Base-by-base conservation (phyloP, 768 basidiomycete genomes). In the Mycena albidolilacea region DNA sequence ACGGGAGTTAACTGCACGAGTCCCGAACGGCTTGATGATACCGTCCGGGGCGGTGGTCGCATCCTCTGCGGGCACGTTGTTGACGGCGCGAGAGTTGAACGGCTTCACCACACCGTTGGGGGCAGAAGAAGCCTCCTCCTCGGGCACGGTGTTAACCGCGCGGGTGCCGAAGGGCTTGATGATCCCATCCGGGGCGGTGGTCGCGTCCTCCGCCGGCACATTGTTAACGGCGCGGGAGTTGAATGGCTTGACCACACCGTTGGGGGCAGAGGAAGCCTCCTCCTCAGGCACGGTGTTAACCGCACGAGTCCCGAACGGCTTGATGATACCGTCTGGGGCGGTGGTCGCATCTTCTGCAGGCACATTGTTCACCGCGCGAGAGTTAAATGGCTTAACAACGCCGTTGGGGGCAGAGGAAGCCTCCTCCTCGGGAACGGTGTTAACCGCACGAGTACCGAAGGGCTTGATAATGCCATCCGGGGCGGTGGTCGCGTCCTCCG, bases 171-270 rank as follows among this genome's bases (percentile, higher is more conserved):
- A 88, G 1, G 57, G 35, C 50, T 21, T 14, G 80, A 74, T 78
- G 52, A 86, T 77, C 3, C 71, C 64, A 11, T 86, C 85, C 5
- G 80, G 70, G 15, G 86, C 79, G 60, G 78, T 79, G 44, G 77
- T 75, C 10, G 82, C 70, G 3, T 71, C 41, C 69, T 82, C 78
- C 8, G 17, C 72, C 3, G 66, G 68, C 1, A 73, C 15, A 10
- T 15, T 80, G 43, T 82, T 79, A 7, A 63, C 48, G 9, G 63
- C 60, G 41, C 83, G 83, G 57, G 80, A 81, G 58, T 77, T 71
- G 80, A 87, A 88, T n/a, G 84, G 83, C 39, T 43, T 39, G 30
- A 73, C 77, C 46, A 86, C 77, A 7, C 71, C 64, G 14, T 86
- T 86, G 7, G 80, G 70, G 17, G 86, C 79, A 5, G 82, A 82